A percentile compares a stretch with the other conserved stretches of the same genome.
These are phyloP conservation scores for Coemansia sp. DNA, from an alignment of 192 early-diverging fungal genomes.

Conservation along the genomic window DNA sequence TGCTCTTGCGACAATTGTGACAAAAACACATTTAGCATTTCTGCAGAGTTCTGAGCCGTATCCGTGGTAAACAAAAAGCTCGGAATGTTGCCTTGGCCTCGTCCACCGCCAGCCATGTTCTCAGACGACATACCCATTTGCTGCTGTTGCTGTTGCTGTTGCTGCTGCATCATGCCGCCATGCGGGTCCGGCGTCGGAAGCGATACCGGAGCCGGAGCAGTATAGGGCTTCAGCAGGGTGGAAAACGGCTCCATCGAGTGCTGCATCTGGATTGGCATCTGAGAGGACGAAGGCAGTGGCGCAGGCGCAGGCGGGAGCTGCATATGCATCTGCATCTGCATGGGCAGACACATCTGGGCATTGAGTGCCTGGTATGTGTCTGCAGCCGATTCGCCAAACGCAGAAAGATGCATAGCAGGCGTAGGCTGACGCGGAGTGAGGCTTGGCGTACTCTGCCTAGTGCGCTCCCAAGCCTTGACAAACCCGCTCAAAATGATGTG, in stretches of 20 bases:
- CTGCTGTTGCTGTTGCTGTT: no score
- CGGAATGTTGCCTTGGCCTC: background rate
- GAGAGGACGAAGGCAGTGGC: conserved; percentile 1
- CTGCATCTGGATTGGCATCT: conserved; percentile 6
- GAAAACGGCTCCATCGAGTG: conserved; percentile 18
- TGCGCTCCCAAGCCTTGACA: conserved; percentile 58
- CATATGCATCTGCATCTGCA: conserved; percentile 55
- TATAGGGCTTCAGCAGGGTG: conserved; percentile 39
- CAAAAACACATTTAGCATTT: conserved; percentile 50
- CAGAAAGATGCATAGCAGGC: conserved; percentile 6
- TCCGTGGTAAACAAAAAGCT: conserved; percentile 43
- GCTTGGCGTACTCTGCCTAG: conserved; percentile 43
- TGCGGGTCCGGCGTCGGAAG: background rate
- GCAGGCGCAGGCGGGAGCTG: conserved; percentile 22
- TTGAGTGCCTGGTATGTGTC: conserved; percentile 29
- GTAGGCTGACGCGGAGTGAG: conserved; percentile 28
- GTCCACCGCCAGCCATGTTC: background rate
- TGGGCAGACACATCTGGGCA: conserved; percentile 24
- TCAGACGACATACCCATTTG: background rate
- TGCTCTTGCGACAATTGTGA: conserved; percentile 53
- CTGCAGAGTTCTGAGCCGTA: conserved; percentile 47
- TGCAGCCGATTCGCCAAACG: conserved; percentile 20
- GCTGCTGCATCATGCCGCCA: conserved; percentile 12
- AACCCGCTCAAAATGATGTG: conserved; percentile 50
- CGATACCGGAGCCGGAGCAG: conserved; percentile 3